Evolutionary conservation across 495 filamentous ascomycete species (phyloP), one percentile per base, ranked within the genome.

Genomic region (Cladorrhinum samala): DNA sequence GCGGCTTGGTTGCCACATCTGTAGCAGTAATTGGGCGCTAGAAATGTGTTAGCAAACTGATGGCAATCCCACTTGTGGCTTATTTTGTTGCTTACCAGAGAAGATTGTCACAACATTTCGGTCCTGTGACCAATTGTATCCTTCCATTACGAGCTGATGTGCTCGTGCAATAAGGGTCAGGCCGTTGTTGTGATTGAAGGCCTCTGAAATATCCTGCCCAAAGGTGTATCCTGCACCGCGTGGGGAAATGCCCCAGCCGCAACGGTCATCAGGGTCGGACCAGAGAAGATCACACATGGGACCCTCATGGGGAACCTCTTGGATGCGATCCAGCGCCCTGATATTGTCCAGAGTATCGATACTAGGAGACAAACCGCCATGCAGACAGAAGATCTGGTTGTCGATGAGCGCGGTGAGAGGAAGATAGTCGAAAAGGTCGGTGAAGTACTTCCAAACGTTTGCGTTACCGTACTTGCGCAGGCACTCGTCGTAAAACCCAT

Each of bases 371-470:
- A 98, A 79, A 55, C 93, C 93, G 62, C 93, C 93, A 74, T 98
- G 93, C 48, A 98, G 83, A 75, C 93, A 98, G 83, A 98, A 98
- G 71, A 98, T 98, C 78, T 98, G 93, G 74, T 96, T 96, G 74
- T 98, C 92, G 75, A 98, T 98, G 57, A 98, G 82, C 54, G 93
- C 93, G 57, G 93, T 98, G 66, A 98, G 85, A 58, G 93, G 93
- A 38, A 98, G 89, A 74, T 91, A 98, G 75, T 98, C 93, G 77
- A 98, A 97, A 30, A 98, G 84, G 68, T 98, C 93, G 61, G 93
- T 97, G 72, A 97, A 98, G 76, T 88, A 96, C 80, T 96, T 96
- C 93, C 93, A 98, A 58, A 98, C 93, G 67, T 96, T 97, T 56
- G 93, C 93, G 67, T 95, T 96, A 72, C 91, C 91, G 64, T 96